Conservation (phyloP, 2,329 filamentous ascomycete genomes). For the Penicillium nordicum region DNA sequence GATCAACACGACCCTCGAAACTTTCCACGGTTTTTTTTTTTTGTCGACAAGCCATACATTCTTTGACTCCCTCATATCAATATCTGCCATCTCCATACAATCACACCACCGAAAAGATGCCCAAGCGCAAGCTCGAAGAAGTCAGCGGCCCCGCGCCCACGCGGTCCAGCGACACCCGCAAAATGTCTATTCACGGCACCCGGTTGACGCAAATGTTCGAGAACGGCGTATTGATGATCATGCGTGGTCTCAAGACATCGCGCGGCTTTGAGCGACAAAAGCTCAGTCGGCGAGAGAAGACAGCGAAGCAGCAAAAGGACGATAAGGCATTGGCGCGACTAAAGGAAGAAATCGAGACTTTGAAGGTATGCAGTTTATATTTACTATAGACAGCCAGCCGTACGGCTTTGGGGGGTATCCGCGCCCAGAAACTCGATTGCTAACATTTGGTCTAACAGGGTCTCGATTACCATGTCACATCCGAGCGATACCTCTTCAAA, state of each 20-base stretch:
- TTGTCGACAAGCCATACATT: neutral
- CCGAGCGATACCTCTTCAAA: slow-evolving; percentile 55
- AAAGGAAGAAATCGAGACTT: slow-evolving; percentile 53
- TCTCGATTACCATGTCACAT: slow-evolving; percentile 50
- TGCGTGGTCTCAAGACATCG: slow-evolving; percentile 55
- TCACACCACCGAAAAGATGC: slow-evolving; percentile 26
- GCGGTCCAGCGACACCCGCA: slow-evolving; percentile 24
- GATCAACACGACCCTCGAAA: neutral
- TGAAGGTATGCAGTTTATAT: slow-evolving; percentile 48
- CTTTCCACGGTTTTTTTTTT: neutral
- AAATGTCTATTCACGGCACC: slow-evolving; percentile 32
- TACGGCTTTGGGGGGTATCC: neutral
- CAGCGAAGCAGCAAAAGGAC: slow-evolving; percentile 47
- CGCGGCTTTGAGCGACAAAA: slow-evolving; percentile 64
- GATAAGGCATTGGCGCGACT: slow-evolving; percentile 43
- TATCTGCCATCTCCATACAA: neutral
- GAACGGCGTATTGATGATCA: slow-evolving; percentile 49
- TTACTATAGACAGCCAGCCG: neutral
- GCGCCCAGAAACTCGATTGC: neutral
- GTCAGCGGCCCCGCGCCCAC: slow-evolving; percentile 18
- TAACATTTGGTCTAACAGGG: slow-evolving; percentile 32
- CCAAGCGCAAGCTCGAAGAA: slow-evolving; percentile 42
- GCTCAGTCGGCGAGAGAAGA: slow-evolving; percentile 57
- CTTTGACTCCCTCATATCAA: neutral
- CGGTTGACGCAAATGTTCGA: slow-evolving; percentile 49